Evolutionary conservation across 2,329 filamentous ascomycete species (phyloP).

Genomic region (Trichoderma brevicompactum): DNA sequence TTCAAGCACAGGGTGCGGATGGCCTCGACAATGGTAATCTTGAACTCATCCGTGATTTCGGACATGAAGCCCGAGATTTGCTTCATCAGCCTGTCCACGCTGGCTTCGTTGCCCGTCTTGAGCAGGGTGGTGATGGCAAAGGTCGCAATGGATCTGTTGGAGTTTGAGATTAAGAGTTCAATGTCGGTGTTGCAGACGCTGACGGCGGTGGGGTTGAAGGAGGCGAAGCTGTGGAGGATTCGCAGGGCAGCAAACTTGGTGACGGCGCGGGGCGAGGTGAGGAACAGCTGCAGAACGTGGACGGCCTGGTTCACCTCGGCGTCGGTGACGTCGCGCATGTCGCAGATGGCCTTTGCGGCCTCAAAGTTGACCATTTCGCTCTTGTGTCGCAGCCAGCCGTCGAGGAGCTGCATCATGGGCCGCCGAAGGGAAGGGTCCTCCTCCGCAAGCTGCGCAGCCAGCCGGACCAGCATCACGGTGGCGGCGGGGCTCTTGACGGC

Average conservation of each 20-base stretch:
- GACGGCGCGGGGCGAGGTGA: constrained; percentile 91
- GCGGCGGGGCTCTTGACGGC: constrained; percentile 95
- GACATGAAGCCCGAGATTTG: constrained; percentile 98
- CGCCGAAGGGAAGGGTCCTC: constrained; percentile 87
- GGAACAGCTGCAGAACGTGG: constrained; percentile 93
- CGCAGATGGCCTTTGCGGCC: constrained; percentile 96
- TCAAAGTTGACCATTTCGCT: constrained; percentile 99
- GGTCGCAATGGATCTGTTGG: constrained; percentile 95
- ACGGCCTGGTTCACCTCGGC: constrained; percentile 90
- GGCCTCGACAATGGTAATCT: constrained; percentile 99
- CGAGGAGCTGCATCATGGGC: constrained; percentile 96
- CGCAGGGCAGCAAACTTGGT: constrained; percentile 97
- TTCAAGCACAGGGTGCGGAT: constrained; percentile 96
- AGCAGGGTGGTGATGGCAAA: constrained; percentile 98
- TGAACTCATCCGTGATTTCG: constrained; percentile 99
- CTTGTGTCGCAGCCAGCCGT: constrained; percentile 97
- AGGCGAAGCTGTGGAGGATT: constrained; percentile 94
- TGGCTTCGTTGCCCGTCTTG: constrained; percentile 97
- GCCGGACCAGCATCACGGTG: constrained; percentile 85
- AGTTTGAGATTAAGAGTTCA: constrained; percentile 93
- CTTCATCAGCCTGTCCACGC: constrained; percentile 97
- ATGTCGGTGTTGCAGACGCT: constrained; percentile 96
- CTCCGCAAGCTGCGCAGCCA: constrained; percentile 91
- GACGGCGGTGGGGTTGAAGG: constrained; percentile 92
- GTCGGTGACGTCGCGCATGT: constrained; percentile 91